Base-by-base conservation (phyloP, 441 rosid species). In the Mallotus repandus region DNA sequence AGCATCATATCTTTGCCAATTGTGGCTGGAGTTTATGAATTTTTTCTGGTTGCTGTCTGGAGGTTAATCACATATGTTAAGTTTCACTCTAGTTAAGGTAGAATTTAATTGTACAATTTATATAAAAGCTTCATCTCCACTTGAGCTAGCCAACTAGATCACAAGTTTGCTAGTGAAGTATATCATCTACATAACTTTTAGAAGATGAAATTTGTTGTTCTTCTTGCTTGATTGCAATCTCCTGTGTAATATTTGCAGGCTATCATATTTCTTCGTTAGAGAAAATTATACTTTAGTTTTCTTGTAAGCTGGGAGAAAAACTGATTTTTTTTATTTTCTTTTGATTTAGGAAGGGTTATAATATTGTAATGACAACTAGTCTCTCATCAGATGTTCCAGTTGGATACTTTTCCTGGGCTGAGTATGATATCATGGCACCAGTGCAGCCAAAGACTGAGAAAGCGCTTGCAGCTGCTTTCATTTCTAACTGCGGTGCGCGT, bases 381-480 rank as follows among this genome's bases (percentile, higher is more conserved):
- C 90, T 92, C 45, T 94, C 96, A 62, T 94, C 98, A 63, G 97
- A 94, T 85, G 94, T 92, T 73, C 98, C 97, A 58, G 97, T 94
- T 73, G 97, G 98, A 66, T 94, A 94, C 68, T 94, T 92, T 80
- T 94, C 99, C 41, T 94, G 99, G 99, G 93, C 93, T 15, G 94
- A 94, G 80, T 94, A 94, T 81, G 89, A 92, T 83, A 83, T 92
- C 63, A 92, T 92, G 98, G 93, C 97, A 35, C 94, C 94, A 2
- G 68, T 89, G 81, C 82, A 86, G 78, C 87, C 94, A 77, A 94
- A 94, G 85, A 86, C 91, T 4, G 96, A 94, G 83, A 92, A 76
- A 69, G 89, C 96, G 76, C 80, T 84, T 54, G 99, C 99, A 69
- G 96, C 96, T 76, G 97, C 96, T 84, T 92, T 92, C 84, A 91